Percentiles rank a stretch among this genome's conserved stretches.
Evolutionary conservation across 139 green algal species (phyloP).

Genomic region (Tetraselmis striata): DNA sequence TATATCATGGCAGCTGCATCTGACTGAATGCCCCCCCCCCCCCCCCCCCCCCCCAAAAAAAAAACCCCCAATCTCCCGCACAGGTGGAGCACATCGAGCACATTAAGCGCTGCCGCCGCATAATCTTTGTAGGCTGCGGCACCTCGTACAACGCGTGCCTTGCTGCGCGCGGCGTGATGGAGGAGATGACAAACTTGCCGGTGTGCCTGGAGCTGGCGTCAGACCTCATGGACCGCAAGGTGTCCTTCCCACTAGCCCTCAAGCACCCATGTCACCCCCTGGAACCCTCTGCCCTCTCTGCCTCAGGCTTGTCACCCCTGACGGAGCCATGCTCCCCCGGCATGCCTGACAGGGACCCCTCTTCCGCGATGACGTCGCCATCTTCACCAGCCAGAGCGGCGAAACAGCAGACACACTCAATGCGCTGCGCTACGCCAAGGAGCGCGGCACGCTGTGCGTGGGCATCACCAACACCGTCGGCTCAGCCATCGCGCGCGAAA

Average conservation of each 20-base stretch:
- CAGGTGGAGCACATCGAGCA: slow-evolving; percentile 24
- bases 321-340: too few species aligned
- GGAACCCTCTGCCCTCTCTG: too few species aligned
- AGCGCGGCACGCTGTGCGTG: slow-evolving; percentile 83
- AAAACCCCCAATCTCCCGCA: too few species aligned
- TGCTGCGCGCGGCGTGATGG: slow-evolving; percentile 56
- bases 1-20: too few species aligned
- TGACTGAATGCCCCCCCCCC: too few species aligned
- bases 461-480: slow-evolving; percentile 97
- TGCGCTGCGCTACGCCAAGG: slow-evolving; percentile 74
- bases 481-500: slow-evolving; percentile 77
- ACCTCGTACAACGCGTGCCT: slow-evolving; percentile 87
- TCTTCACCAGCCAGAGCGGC: slow-evolving; percentile 90
- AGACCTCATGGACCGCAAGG: slow-evolving; percentile 89
- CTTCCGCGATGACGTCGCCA: slow-evolving; percentile 84
- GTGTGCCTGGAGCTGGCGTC: slow-evolving; percentile 88
- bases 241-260: not conserved
- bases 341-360: slow-evolving; percentile 19
- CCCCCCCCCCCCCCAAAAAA: too few species aligned
- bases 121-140: slow-evolving; percentile 92
- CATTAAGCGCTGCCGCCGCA: slow-evolving; percentile 66
- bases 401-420: slow-evolving; percentile 95
- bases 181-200: slow-evolving; percentile 55
- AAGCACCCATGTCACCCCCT: not conserved
- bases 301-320: too few species aligned